Base-by-base conservation (phyloP, 441 rosid species). In the Aquilaria agallochum region DNA sequence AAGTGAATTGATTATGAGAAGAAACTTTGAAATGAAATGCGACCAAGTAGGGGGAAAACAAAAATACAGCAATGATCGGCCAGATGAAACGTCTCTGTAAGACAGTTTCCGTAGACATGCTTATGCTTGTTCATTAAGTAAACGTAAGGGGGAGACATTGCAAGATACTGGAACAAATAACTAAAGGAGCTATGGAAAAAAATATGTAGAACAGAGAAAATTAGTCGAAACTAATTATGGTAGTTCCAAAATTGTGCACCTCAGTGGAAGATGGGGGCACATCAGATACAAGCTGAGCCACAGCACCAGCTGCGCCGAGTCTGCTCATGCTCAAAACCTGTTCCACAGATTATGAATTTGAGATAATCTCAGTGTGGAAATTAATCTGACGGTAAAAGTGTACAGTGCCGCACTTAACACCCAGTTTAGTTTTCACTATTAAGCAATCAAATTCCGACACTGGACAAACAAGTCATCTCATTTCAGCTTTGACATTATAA, bases 291-390 rank as follows among this genome's bases (percentile, higher is more conserved):
- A 81, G 83, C 72, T 78, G 86, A 42, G 83, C 81, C 71, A 78
- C 86, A 0, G 86, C 86, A 44, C 81, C 80, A 11, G 86, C 76
- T 57, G 76, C 83, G 11, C 86, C 86, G 54, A 81, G 62, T 69
- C 86, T 64, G 65, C 86, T 81, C 80, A 76, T 81, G 73, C 86
- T 81, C 58, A 81, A 63, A 55, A 81, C 83, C 86, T 81, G 74
- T 58, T 65, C n/a, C 34, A 33, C 2, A 54, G 53, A 49, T 27
- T 32, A 59, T 31, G 53, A 46, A 64, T 60, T n/a, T 56, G 52
- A 40, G 34, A 7, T 7, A 40, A 40, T 40, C 27, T 20, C 33
- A 50, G 49, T 45, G 9, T 27, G 7, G 55, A 58, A 60, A 55
- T 31, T 36, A 36, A 36, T 36, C 42, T 4, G 42, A 36, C 3